phyloP scores from a whole-genome alignment of 257 asterid genomes.

The Capsicum pubescens region DNA sequence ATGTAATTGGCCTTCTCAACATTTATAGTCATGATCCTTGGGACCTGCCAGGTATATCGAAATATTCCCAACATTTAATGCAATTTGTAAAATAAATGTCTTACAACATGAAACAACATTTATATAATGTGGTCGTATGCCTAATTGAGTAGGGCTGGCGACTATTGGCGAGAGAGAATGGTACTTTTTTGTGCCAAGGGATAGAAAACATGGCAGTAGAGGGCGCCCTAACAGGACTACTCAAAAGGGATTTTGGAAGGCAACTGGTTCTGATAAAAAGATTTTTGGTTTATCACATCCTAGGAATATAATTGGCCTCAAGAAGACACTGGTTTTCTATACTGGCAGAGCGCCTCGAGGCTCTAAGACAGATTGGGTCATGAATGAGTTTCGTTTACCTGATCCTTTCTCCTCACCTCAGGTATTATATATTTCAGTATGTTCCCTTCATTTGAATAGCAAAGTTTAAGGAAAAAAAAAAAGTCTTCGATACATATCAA shows the following conservation, averaged over 20 bases:
- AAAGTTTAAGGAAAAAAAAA: not conserved
- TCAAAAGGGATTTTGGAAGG: slow-evolving; percentile 72
- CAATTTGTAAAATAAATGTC: not conserved
- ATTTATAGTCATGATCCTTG: slow-evolving; percentile 68
- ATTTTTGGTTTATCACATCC: slow-evolving; percentile 51
- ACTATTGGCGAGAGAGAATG: slow-evolving; percentile 83
- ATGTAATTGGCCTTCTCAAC: slow-evolving; percentile 63
- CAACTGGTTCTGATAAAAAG: slow-evolving; percentile 73
- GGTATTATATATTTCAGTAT: slow-evolving; percentile 32
- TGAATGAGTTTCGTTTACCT: slow-evolving; percentile 80
- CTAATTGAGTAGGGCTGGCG: slow-evolving; percentile 52
- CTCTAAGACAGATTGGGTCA: slow-evolving; percentile 75
- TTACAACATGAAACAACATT: not conserved
- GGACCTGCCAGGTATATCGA: slow-evolving; percentile 63
- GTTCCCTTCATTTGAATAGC: not conserved
- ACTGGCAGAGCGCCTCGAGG: slow-evolving; percentile 82
- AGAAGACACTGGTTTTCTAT: slow-evolving; percentile 73
- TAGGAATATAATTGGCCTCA: slow-evolving; percentile 56
- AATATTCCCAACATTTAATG: not conserved
- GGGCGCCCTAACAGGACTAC: slow-evolving; percentile 81
- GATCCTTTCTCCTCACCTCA: slow-evolving; percentile 42
- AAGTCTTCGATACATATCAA: not conserved
- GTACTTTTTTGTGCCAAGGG: slow-evolving; percentile 72
- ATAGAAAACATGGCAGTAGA: slow-evolving; percentile 66
- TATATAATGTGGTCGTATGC: not conserved